Conservation (phyloP, 148 eudicot species). For the Talinum fruticosum region DNA sequence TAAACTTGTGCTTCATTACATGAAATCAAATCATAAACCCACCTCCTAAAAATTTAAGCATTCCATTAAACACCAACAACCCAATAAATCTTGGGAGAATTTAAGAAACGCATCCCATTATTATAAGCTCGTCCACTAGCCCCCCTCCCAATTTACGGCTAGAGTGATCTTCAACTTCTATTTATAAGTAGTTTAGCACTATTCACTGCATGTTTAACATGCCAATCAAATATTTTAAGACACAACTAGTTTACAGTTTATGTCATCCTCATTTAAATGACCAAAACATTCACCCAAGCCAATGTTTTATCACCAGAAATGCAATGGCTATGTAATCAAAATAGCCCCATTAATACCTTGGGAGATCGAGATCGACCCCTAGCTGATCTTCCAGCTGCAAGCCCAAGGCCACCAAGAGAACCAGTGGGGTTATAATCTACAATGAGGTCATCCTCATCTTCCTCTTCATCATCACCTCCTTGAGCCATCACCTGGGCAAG, state of each 20-base stretch:
- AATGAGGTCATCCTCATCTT: slow-evolving; percentile 65
- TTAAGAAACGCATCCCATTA: neutral
- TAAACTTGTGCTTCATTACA: slow-evolving; percentile 9
- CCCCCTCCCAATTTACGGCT: neutral
- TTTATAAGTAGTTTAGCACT: neutral
- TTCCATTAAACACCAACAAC: neutral
- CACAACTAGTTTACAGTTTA: neutral
- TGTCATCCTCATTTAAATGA: neutral
- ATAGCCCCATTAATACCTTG: slow-evolving; percentile 33
- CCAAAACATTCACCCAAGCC: neutral
- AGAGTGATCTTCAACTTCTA: neutral
- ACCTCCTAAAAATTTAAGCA: neutral
- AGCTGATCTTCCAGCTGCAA: slow-evolving; percentile 50
- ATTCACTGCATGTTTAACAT: neutral
- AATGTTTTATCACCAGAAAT: neutral
- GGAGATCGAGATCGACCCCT: slow-evolving; percentile 48
- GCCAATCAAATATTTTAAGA: neutral
- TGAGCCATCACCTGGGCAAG: slow-evolving; percentile 83
- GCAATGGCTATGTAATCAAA: neutral
- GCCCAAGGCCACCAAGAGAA: slow-evolving; percentile 44
- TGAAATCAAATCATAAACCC: slow-evolving; percentile 9
- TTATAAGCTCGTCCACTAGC: neutral
- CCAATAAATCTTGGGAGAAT: neutral
- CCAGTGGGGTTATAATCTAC: slow-evolving; percentile 45
- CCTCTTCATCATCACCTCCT: slow-evolving; percentile 46